Evolutionary conservation across 208 protist species (phyloP).

Genomic region (Trypanosoma congolense): DNA sequence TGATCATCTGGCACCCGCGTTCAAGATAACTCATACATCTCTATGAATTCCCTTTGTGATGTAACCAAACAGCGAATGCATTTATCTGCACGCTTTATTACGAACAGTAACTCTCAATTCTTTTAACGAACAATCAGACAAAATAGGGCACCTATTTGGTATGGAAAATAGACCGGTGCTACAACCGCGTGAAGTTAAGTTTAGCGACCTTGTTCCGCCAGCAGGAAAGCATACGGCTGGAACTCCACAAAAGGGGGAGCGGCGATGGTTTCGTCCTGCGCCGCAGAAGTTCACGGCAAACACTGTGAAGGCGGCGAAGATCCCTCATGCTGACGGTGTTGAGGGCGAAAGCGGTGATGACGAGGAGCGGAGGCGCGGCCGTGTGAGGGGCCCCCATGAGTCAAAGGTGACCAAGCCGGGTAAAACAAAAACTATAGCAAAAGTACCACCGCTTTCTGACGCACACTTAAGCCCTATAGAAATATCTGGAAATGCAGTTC

Average conservation of each 20-base stretch:
- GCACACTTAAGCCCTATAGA: conserved; percentile 26
- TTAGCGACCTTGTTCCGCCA: conserved; percentile 19
- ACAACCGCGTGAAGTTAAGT: conserved; percentile 59
- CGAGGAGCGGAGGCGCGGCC: conserved; percentile 16
- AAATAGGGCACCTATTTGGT: too few species aligned
- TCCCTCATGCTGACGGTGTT: not conserved
- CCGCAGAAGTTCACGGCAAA: conserved; percentile 11
- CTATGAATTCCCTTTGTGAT: too few species aligned
- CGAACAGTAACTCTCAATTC: too few species aligned
- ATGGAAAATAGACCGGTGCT: conserved; percentile 22
- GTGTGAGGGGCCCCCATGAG: conserved; percentile 4
- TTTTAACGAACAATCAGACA: too few species aligned
- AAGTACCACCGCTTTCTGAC: not conserved
- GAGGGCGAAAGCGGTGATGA: conserved; percentile 24
- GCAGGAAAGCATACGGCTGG: not conserved
- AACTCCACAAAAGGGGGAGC: conserved; percentile 12
- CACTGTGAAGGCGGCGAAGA: not conserved
- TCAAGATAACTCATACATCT: too few species aligned
- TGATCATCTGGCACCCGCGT: too few species aligned
- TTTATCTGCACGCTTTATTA: not conserved
- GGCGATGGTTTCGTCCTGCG: conserved; percentile 20
- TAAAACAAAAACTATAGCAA: conserved; percentile 2
- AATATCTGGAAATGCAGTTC: conserved; percentile 76
- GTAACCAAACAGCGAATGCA: too few species aligned
- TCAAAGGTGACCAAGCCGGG: not conserved